Evolutionary conservation across 306 rosid species (phyloP), one percentile per base, ranked within the genome.

Genomic region (Macrotyloma uniflorum): DNA sequence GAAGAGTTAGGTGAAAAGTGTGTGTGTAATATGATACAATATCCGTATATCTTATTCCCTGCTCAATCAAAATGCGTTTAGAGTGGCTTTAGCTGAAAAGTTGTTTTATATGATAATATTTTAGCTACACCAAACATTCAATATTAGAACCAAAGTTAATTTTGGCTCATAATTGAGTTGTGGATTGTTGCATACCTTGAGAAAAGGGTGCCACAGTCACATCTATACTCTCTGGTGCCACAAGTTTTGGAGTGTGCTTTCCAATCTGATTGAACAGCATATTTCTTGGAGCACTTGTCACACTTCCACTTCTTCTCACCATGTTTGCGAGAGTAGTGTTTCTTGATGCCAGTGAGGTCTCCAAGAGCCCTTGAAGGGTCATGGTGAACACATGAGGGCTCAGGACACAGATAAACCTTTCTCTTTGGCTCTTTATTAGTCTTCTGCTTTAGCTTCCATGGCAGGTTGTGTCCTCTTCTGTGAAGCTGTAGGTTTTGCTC

Each of bases 391-490:
- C 96, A 91, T 30, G 90, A 82, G 85, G 89, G 86, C 64, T 91
- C 96, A 1, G 96, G 96, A 67, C 96, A 91, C 35, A 91, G 83
- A 79, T 91, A 91, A 40, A 91, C 96, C 85, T 91, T 91, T 63
- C 88, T 78, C 82, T 84, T 89, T 16, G 96, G 90, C 67, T 89
- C 90, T 81, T 89, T 87, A 32, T 66, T 87, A 28, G 59, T 85
- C 82, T 94, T 94, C 35, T 94, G 98, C 85, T 94, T 94, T 7
- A 94, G 87, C 85, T 94, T 94, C 98, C 98, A 94, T 0, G 98
- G 98, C 47, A 94, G 77, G 64, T 94, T 94, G 88, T 94, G 98
- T 42, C 98, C 98, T 91, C 98, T 90, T 85, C 98, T 89, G 79
- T 94, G 98, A 0, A 94, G 93, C 79, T 94, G 98, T 18, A 94